These are phyloP conservation scores for Cyclocybe aegerita DNA, from an alignment of 768 basidiomycete genomes.

Conservation along the genomic window DNA sequence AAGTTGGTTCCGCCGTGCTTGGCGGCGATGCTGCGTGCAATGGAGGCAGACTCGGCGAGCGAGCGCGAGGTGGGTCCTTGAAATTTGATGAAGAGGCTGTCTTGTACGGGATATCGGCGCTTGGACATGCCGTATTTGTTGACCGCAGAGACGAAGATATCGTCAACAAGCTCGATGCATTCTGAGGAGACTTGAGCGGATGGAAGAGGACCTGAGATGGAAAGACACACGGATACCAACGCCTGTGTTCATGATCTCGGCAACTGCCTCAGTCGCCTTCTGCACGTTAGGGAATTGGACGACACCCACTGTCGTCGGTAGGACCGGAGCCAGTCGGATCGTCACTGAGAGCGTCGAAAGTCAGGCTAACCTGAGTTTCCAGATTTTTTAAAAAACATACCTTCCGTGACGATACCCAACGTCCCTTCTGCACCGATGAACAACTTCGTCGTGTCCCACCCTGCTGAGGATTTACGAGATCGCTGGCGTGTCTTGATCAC, in stretches of 20 bases:
- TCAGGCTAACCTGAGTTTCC: not conserved
- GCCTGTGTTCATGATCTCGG: conserved; percentile 69
- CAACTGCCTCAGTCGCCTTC: conserved; percentile 72
- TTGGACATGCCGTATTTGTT: conserved; percentile 55
- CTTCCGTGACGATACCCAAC: conserved; percentile 88
- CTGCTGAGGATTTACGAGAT: conserved; percentile 82
- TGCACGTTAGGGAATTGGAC: conserved; percentile 79
- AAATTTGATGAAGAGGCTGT: conserved; percentile 86
- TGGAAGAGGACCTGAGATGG: conserved; percentile 1
- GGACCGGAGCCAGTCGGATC: conserved; percentile 73
- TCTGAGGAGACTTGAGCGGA: conserved; percentile 38
- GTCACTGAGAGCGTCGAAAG: conserved; percentile 48
- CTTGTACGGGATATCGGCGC: conserved; percentile 58
- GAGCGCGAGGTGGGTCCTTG: conserved; percentile 65
- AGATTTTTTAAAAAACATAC: conserved; percentile 25
- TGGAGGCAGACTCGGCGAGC: conserved; percentile 58
- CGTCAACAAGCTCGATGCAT: conserved; percentile 84
- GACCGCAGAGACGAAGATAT: conserved; percentile 61
- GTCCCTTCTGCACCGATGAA: conserved; percentile 85
- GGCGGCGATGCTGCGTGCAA: conserved; percentile 56
- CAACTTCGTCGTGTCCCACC: conserved; percentile 81
- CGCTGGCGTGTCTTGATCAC: conserved; percentile 86
- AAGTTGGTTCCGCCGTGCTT: conserved; percentile 71
- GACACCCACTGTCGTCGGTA: conserved; percentile 82
- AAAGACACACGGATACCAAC: conserved; percentile 68